These are phyloP conservation scores for Phytophthora podocarpi DNA, from an alignment of 352 stramenopile genomes.

Conservation along the genomic window DNA sequence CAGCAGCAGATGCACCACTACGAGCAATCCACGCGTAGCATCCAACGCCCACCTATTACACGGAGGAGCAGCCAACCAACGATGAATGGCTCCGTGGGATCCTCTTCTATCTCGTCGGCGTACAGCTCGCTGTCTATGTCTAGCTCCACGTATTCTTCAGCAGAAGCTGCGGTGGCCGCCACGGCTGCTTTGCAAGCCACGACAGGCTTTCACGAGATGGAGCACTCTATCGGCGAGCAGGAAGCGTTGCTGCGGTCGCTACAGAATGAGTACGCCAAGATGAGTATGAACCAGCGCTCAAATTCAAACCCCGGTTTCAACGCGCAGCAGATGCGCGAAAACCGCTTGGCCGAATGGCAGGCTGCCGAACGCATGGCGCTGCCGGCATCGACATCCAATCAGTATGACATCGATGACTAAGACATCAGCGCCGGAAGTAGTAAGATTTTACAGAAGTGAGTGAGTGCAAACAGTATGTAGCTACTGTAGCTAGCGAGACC, in stretches of 20 bases:
- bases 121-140: slow-evolving; percentile 30
- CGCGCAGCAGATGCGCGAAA: slow-evolving; percentile 26
- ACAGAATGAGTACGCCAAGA: slow-evolving; percentile 38
- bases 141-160: slow-evolving; percentile 31
- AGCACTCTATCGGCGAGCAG: slow-evolving; percentile 62
- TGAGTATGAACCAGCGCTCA: slow-evolving; percentile 23
- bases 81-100: slow-evolving; percentile 26
- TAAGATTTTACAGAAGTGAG: slow-evolving; percentile 11
- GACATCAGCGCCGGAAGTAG: slow-evolving; percentile 1
- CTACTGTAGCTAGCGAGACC: too few species aligned
- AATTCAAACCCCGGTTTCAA: slow-evolving; percentile 26
- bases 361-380: slow-evolving; percentile 5
- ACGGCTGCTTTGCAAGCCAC: slow-evolving; percentile 31
- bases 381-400: slow-evolving; percentile 9
- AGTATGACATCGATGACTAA: slow-evolving; percentile 35
- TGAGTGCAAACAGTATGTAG: too few species aligned
- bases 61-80: slow-evolving; percentile 33
- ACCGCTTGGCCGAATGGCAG: slow-evolving; percentile 27
- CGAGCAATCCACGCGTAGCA: slow-evolving; percentile 13
- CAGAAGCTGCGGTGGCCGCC: slow-evolving; percentile 25
- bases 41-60: slow-evolving; percentile 17
- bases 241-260: slow-evolving; percentile 52
- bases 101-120: slow-evolving; percentile 24
- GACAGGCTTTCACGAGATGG: slow-evolving; percentile 49
- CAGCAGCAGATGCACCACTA: slow-evolving; percentile 31